Evolutionary conservation across 306 rosid species (phyloP), one percentile per base, ranked within the genome.

Genomic region (Notholithocarpus densiflorus): DNA sequence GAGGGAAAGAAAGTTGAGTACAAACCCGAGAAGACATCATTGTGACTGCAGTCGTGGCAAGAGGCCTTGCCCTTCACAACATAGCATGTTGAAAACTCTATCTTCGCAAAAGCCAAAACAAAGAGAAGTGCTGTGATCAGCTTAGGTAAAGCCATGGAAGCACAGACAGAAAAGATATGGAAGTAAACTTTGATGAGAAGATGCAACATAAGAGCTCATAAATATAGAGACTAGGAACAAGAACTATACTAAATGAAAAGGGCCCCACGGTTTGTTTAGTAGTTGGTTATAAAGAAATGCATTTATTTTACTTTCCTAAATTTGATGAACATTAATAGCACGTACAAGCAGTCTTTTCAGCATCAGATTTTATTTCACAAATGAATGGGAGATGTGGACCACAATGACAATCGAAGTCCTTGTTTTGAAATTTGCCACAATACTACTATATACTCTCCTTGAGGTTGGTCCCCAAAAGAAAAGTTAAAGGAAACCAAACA

Each of bases 11-110:
- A 32, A 68, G 68, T 29, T 20, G 6, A 57, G 55, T 72, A 82
- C 87, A 75, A 56, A 90, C 98, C 98, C 72, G 97, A 86, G 82
- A 92, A 82, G 73, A 84, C 90, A 65, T 79, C 59, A 20, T 77
- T 55, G 7, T 66, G 72, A 20, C 81, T 26, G 86, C 97, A 94
- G 62, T 94, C 95, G 10, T 75, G 87, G 91, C 97, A 92, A 74
- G 94, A 72, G 80, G 92, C 82, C 71, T 87, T 94, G 75, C 86
- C 97, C 73, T 86, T 82, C 1, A 89, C 80, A 17, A 77, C 72
- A 75, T 81, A 90, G 84, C 83, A 73, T 29, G 85, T 45, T 17
- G 98, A 82, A 19, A 80, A 84, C 70, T 87, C 77, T 56, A 84
- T 62, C 68, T 62, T 77, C 8, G 87, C 82, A 40, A 91, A 60